Base-by-base conservation (phyloP, 345 rosid species). In the Citrus unshiu region DNA sequence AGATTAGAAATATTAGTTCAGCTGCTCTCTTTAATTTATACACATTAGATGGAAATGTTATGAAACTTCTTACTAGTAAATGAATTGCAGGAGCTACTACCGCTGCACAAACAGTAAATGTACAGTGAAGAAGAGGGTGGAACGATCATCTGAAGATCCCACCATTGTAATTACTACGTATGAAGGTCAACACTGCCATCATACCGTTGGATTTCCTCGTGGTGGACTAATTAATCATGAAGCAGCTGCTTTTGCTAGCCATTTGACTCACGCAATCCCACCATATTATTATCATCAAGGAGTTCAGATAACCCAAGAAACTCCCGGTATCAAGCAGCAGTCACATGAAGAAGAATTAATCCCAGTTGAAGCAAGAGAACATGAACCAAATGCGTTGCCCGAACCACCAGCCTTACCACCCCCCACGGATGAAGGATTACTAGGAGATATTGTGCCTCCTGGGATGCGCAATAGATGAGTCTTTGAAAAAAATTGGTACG, bases 111-210 rank as follows among this genome's bases (percentile, higher is more conserved):
- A 93, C 60, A 87, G 89, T 84, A 89, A 90, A 85, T 96, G 99
- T 81, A 96, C 92, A 0, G 99, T 96, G 81, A 96, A 96, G 87
- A 96, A 96, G 86, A 89, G 99, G 83, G 99, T 96, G 54, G 99
- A 96, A 80, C 83, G 99, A 30, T 96, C 98, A 27, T 91, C 91
- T 1, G 95, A 92, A 57, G 98, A 96, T 85, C 92, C 97, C 57
- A 75, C 95, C 4, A 74, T 80, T 39, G 98, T 96, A 40, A 93
- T 96, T 61, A 96, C 99, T 16, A 96, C 99, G 40, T 96, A 96
- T 70, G 99, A 96, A 87, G 99, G 99, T 69, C 99, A 96, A 75
- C 99, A 96, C 82, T 93, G 98, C 62, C 99, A 96, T 74, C 99
- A 92, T 9, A 88, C 93, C 6, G 85, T 89, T 37, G 97, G 97